Evolutionary conservation across 2,329 filamentous ascomycete genomes (phyloP).

Genomic region (Hypoxylon rubiginosum): DNA sequence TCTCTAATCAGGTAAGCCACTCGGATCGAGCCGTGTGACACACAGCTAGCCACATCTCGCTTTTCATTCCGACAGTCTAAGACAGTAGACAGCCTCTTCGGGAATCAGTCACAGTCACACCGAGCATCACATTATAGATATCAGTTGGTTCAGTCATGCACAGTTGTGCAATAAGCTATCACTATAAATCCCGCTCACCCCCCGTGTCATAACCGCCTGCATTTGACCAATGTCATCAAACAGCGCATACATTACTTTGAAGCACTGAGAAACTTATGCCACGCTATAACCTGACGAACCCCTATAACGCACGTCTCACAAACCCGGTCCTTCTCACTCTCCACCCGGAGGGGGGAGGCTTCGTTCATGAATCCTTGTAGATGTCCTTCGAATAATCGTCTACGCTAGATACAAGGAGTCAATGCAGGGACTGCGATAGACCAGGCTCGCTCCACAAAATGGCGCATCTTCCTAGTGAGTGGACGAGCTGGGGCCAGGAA

Average conservation of each 20-base stretch:
- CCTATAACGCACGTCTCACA: not conserved
- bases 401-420: not conserved
- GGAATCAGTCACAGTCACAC: constrained; percentile 10
- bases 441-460: not conserved
- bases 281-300: not conserved
- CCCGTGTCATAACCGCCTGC: too few relatives aligned
- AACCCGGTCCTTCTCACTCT: not conserved
- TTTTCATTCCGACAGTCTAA: too few relatives aligned
- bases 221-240: constrained; percentile 26
- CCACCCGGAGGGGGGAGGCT: too few relatives aligned
- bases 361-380: not conserved
- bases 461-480: not conserved
- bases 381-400: not conserved
- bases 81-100: too few relatives aligned
- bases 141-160: constrained; percentile 3
- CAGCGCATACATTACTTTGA: constrained; percentile 27
- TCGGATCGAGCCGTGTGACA: too few relatives aligned
- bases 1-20: too few relatives aligned
- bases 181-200: constrained; percentile 26
- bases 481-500: not conserved
- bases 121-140: constrained; percentile 7
- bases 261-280: not conserved
- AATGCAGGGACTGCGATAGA: not conserved
- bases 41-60: too few relatives aligned
- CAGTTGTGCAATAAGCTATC: constrained; percentile 7